Evolutionary conservation across 169 alveolate species (phyloP).

Genomic region (Eimeria acervulina): DNA sequence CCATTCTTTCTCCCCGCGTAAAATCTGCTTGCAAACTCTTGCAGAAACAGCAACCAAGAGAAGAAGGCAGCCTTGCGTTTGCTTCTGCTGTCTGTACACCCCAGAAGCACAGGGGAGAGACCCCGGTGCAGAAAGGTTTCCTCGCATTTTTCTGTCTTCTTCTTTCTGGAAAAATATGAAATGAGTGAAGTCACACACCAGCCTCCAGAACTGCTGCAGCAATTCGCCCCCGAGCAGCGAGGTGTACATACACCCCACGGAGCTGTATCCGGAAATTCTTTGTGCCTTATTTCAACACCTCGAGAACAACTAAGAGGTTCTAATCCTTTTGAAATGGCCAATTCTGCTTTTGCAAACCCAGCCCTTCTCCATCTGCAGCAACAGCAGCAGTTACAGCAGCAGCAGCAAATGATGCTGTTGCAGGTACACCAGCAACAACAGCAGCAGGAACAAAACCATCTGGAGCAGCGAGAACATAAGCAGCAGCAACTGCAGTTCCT

Average conservation of each 20-base stretch:
- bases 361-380: neutral
- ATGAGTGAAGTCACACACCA: neutral
- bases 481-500: neutral
- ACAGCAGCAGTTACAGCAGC: neutral
- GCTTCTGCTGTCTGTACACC: neutral
- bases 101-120: neutral
- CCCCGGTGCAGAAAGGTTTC: neutral
- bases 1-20: neutral
- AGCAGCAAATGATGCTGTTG: neutral
- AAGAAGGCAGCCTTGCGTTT: neutral
- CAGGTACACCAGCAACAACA: too few relatives aligned
- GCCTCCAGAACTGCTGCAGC: neutral
- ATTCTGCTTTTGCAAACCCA: too few relatives aligned
- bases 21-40: neutral
- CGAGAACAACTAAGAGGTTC: too few relatives aligned
- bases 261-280: neutral
- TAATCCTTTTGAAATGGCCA: neutral
- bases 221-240: neutral
- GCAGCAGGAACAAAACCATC: too few relatives aligned
- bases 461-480: neutral
- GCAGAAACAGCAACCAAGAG: too few relatives aligned
- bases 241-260: neutral
- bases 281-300: too few relatives aligned
- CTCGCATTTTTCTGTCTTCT: neutral
- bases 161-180: neutral